Evolutionary conservation across 208 protist species (phyloP).

Genomic region (Plasmodiophora brassicae): DNA sequence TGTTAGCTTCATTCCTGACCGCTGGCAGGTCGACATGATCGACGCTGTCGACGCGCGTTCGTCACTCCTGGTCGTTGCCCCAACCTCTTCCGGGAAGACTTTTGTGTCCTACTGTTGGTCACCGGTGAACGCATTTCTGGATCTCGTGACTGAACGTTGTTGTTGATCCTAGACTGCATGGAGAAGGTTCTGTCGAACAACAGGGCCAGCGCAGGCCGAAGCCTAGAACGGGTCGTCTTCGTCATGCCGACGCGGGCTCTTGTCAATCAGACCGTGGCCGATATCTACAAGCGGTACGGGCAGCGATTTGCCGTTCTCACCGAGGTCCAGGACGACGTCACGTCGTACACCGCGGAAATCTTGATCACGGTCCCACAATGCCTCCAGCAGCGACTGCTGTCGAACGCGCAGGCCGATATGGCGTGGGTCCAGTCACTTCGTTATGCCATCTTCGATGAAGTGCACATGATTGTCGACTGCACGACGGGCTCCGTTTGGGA

Average conservation of each 20-base stretch:
- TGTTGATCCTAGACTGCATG: constrained; percentile 69
- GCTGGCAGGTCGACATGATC: constrained; percentile 84
- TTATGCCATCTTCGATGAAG: constrained; percentile 90
- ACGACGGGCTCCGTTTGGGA: constrained; percentile 81
- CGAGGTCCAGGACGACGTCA: not conserved
- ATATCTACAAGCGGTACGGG: constrained; percentile 80
- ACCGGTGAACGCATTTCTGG: not conserved
- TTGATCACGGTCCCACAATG: constrained; percentile 82
- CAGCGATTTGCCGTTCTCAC: constrained; percentile 47
- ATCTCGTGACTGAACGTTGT: not conserved
- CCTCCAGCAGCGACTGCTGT: constrained; percentile 81
- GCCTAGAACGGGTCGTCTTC: constrained; percentile 40
- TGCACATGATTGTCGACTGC: constrained; percentile 80
- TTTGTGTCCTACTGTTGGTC: constrained; percentile 82
- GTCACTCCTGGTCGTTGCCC: constrained; percentile 83
- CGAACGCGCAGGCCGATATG: constrained; percentile 55
- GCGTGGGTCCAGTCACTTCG: constrained; percentile 71
- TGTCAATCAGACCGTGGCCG: constrained; percentile 84
- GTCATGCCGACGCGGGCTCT: constrained; percentile 67
- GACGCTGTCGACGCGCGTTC: constrained; percentile 81
- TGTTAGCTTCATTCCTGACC: constrained; percentile 83
- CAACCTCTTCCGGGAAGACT: constrained; percentile 86
- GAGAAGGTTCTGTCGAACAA: constrained; percentile 70
- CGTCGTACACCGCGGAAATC: constrained; percentile 62
- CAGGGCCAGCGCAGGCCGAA: constrained; percentile 52